These are phyloP conservation scores for Penicillium pulvis DNA, from an alignment of 495 filamentous ascomycete genomes.

Conservation along the genomic window DNA sequence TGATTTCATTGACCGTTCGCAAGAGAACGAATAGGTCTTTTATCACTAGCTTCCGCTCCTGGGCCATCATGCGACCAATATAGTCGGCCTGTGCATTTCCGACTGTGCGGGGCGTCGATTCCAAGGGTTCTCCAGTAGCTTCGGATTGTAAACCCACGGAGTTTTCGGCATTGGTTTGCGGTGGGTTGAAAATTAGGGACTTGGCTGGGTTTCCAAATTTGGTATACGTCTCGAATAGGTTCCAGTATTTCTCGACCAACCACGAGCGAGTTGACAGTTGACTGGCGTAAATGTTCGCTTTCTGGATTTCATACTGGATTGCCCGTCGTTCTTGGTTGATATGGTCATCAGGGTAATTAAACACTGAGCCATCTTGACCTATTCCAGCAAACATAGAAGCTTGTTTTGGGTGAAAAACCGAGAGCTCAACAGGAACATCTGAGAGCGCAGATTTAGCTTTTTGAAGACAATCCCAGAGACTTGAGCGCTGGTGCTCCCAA, in stretches of 20 bases:
- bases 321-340: slow-evolving; percentile 38
- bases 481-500: slow-evolving; percentile 68
- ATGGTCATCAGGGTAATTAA: slow-evolving; percentile 29
- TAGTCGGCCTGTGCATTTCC: slow-evolving; percentile 44
- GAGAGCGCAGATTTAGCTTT: slow-evolving; percentile 62
- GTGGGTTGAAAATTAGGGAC: slow-evolving; percentile 23
- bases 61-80: slow-evolving; percentile 57
- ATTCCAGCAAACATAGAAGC: slow-evolving; percentile 13
- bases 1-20: slow-evolving; percentile 69
- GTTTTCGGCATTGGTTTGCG: slow-evolving; percentile 22
- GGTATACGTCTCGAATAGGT: slow-evolving; percentile 57
- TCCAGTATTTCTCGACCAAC: slow-evolving; percentile 80
- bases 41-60: slow-evolving; percentile 74
- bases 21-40: slow-evolving; percentile 71
- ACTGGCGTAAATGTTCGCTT: slow-evolving; percentile 76
- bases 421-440: slow-evolving; percentile 61
- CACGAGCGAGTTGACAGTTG: slow-evolving; percentile 75
- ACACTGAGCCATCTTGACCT: slow-evolving; percentile 26
- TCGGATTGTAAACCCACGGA: slow-evolving; percentile 2
- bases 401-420: slow-evolving; percentile 41
- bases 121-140: background rate
- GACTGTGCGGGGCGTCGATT: slow-evolving; percentile 14
- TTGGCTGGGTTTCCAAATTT: slow-evolving; percentile 28
- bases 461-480: slow-evolving; percentile 62
- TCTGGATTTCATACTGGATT: slow-evolving; percentile 81